A percentile compares a stretch with the other conserved stretches of the same genome.
Evolutionary conservation across 2,329 filamentous ascomycete species (phyloP).

Genomic region (Aspergillus aculeatinus): DNA sequence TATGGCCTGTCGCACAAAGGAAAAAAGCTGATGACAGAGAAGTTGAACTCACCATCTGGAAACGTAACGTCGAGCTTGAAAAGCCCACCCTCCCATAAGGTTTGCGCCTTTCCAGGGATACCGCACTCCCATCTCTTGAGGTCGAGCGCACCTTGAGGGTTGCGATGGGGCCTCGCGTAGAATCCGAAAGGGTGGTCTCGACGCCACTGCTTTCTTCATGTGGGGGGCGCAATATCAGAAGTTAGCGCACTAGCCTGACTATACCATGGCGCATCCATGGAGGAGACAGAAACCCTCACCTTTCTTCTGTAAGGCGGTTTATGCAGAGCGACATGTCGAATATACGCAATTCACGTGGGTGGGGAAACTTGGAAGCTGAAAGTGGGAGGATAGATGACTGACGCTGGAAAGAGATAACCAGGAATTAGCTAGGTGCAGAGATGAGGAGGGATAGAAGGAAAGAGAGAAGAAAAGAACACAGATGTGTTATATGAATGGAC

Average conservation of each 20-base stretch:
- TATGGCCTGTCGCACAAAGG: constrained; percentile 3
- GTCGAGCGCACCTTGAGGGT: constrained; percentile 76
- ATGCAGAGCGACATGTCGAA: constrained; percentile 81
- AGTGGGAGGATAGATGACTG: neutral
- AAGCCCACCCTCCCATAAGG: constrained; percentile 94
- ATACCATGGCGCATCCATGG: neutral
- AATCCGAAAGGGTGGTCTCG: constrained; percentile 97
- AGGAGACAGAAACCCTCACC: constrained; percentile 54
- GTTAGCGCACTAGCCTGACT: neutral
- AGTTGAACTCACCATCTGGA: constrained; percentile 71
- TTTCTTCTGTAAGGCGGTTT: constrained; percentile 83
- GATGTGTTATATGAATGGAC: neutral
- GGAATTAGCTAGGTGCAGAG: neutral
- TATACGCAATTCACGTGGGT: constrained; percentile 37
- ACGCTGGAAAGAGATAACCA: neutral
- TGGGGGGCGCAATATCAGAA: neutral
- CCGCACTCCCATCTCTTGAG: constrained; percentile 96
- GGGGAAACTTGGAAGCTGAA: neutral
- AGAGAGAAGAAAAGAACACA: constrained; percentile 3
- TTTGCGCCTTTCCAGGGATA: constrained; percentile 93
- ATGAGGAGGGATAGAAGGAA: neutral
- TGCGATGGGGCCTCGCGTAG: constrained; percentile 84
- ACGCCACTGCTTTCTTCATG: constrained; percentile 88
- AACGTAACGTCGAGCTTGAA: constrained; percentile 94
- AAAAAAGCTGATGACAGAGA: neutral